These are phyloP conservation scores for Austroboletus eburneus DNA, from an alignment of 768 basidiomycete genomes.

Conservation along the genomic window DNA sequence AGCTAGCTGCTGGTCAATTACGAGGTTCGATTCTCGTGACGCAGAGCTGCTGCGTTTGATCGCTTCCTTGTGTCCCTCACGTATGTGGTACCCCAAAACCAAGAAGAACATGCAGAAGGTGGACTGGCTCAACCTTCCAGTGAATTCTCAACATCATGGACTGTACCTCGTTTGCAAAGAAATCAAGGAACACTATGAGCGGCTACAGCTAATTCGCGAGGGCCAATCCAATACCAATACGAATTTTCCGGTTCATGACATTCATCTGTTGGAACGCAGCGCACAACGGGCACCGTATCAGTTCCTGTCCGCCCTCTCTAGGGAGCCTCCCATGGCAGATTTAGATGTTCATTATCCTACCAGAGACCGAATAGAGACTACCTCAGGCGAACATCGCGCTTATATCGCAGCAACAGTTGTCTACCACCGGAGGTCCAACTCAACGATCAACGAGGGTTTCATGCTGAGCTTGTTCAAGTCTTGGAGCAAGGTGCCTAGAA, in stretches of 20 bases:
- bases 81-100: conserved; percentile 37
- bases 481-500: conserved; percentile 2
- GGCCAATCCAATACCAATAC: background rate
- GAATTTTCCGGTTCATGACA: conserved; percentile 3
- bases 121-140: conserved; percentile 23
- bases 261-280: conserved; percentile 16
- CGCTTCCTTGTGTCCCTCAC: conserved; percentile 29
- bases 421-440: background rate
- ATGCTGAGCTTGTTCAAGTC: conserved; percentile 7
- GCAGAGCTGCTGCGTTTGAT: conserved; percentile 32
- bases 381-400: conserved; percentile 3
- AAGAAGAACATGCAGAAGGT: conserved; percentile 39
- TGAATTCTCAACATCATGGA: conserved; percentile 30
- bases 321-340: background rate
- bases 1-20: conserved; percentile 38
- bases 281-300: conserved; percentile 13
- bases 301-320: conserved; percentile 11
- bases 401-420: background rate
- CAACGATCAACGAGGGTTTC: background rate
- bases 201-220: conserved; percentile 11
- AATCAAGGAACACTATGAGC: conserved; percentile 28
- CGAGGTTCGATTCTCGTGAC: conserved; percentile 30
- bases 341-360: conserved; percentile 10
- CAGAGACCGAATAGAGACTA: conserved; percentile 6
- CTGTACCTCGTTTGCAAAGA: conserved; percentile 21